phyloP scores from a whole-genome alignment of 2,329 filamentous ascomycete genomes.

The Pseudogymnoascus sp. region DNA sequence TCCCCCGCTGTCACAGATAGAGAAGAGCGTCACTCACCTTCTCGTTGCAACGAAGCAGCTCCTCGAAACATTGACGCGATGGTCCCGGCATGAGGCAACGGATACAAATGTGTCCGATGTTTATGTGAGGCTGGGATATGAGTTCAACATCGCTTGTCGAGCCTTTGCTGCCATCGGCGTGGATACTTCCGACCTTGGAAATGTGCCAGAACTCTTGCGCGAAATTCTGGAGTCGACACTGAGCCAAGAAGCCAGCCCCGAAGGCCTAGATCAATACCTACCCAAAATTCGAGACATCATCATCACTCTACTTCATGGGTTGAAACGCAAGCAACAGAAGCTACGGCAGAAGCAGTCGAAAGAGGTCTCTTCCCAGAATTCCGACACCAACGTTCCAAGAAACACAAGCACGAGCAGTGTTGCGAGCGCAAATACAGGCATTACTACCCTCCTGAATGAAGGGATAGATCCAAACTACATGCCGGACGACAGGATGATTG shows the following conservation, averaged over 20 bases:
- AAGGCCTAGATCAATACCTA: constrained; percentile 88
- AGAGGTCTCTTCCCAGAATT: constrained; percentile 31
- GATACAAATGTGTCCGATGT: constrained; percentile 97
- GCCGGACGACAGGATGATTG: constrained; percentile 3
- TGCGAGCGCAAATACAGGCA: constrained; percentile 49
- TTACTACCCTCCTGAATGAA: constrained; percentile 54
- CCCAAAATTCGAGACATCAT: constrained; percentile 97
- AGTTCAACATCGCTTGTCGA: constrained; percentile 98
- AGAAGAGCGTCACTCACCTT: constrained; percentile 97
- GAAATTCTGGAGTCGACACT: constrained; percentile 91
- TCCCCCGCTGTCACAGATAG: constrained; percentile 73
- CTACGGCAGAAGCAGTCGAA: constrained; percentile 58
- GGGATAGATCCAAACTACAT: constrained; percentile 31
- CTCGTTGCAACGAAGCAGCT: constrained; percentile 97
- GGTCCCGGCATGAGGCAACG: constrained; percentile 86
- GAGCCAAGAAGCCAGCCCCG: constrained; percentile 89
- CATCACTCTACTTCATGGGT: constrained; percentile 88
- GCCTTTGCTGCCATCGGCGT: constrained; percentile 96
- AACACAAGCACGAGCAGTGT: constrained; percentile 53
- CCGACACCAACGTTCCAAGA: constrained; percentile 22
- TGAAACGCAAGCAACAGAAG: constrained; percentile 95
- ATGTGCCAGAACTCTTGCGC: constrained; percentile 84
- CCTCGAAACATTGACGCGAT: constrained; percentile 93
- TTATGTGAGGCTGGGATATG: constrained; percentile 93
- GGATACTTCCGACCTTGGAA: constrained; percentile 87